Conservation (phyloP, 805 yeast species). For the Saccharomycopsis capsularis region DNA sequence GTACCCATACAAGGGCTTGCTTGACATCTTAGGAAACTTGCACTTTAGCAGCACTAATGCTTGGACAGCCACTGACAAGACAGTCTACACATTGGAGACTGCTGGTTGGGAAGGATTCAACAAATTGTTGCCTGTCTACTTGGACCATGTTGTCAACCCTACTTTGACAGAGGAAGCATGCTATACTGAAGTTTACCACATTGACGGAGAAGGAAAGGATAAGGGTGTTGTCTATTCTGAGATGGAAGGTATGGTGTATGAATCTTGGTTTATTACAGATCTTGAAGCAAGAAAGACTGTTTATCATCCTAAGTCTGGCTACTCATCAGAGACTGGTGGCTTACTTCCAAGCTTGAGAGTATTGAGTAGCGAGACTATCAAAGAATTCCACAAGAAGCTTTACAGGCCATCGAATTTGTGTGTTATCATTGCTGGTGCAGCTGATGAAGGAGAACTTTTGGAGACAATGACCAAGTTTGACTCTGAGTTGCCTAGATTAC, state of each 20-base stretch:
- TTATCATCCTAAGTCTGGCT: constrained; percentile 58
- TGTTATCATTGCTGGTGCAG: constrained; percentile 76
- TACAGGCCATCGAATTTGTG: constrained; percentile 83
- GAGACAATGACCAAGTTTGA: constrained; percentile 57
- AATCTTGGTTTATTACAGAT: constrained; percentile 59
- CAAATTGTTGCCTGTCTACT: constrained; percentile 74
- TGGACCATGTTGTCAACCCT: constrained; percentile 82
- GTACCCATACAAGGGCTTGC: constrained; percentile 84
- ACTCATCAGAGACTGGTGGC: constrained; percentile 93
- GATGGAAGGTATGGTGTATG: constrained; percentile 89
- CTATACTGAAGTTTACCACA: constrained; percentile 88
- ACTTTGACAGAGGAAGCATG: constrained; percentile 87
- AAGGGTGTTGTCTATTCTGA: constrained; percentile 96
- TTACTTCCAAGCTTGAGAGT: constrained; percentile 66
- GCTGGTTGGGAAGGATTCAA: constrained; percentile 97
- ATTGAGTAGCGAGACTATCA: constrained; percentile 66
- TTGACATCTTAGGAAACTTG: constrained; percentile 80
- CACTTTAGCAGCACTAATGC: constrained; percentile 88
- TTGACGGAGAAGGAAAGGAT: constrained; percentile 85
- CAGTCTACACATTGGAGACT: constrained; percentile 82
- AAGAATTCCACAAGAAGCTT: constrained; percentile 59
- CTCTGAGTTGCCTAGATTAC: constrained; percentile 39
- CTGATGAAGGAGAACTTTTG: constrained; percentile 69
- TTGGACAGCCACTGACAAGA: constrained; percentile 94
- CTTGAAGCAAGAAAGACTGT: constrained; percentile 53